A percentile compares a stretch with the other conserved stretches of the same genome.
phyloP scores from a whole-genome alignment of 2,329 filamentous ascomycete genomes.

The Paecilomyces sp. region DNA sequence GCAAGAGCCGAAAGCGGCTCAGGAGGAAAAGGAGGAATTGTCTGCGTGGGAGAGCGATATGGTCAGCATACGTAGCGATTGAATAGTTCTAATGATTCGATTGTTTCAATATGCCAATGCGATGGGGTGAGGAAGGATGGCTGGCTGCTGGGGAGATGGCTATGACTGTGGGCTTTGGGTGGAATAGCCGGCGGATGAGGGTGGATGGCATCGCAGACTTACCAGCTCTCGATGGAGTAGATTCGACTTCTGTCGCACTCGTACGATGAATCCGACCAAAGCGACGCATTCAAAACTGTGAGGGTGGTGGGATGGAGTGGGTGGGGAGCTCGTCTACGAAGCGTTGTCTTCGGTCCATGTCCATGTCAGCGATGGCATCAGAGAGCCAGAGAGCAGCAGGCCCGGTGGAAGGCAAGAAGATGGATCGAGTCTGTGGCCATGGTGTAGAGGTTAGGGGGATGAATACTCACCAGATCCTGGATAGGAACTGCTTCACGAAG shows the following conservation, averaged over 20 bases:
- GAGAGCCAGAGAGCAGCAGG: slow-evolving; percentile 9
- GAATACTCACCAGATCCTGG: slow-evolving; percentile 2
- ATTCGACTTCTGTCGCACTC: slow-evolving; percentile 23
- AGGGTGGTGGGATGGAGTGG: slow-evolving; percentile 10
- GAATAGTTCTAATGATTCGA: slow-evolving; percentile 1
- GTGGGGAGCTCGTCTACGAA: slow-evolving; percentile 25
- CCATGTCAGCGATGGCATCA: slow-evolving; percentile 33
- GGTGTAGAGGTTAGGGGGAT: slow-evolving; percentile 9
- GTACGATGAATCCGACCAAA: slow-evolving; percentile 12
- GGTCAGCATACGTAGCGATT: slow-evolving; percentile 17
- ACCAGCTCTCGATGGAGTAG: slow-evolving; percentile 23
- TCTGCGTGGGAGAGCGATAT: slow-evolving; percentile 10
- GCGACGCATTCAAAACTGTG: slow-evolving; percentile 12
- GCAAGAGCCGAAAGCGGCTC: slow-evolving; percentile 28
- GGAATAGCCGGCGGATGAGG: slow-evolving; percentile 25
- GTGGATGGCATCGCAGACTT: slow-evolving; percentile 24
- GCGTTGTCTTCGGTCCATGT: slow-evolving; percentile 20
- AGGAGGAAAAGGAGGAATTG: slow-evolving; percentile 19
- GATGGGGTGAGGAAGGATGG: neutral
- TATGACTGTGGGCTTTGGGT: slow-evolving; percentile 10
- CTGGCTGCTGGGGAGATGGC: neutral
- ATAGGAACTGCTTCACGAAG: slow-evolving; percentile 1
- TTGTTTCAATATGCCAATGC: slow-evolving; percentile 7
- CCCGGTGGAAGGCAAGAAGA: neutral
- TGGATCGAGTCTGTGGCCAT: slow-evolving; percentile 8